Conservation (phyloP, 208 protist species). For the Porcisia deanei region DNA sequence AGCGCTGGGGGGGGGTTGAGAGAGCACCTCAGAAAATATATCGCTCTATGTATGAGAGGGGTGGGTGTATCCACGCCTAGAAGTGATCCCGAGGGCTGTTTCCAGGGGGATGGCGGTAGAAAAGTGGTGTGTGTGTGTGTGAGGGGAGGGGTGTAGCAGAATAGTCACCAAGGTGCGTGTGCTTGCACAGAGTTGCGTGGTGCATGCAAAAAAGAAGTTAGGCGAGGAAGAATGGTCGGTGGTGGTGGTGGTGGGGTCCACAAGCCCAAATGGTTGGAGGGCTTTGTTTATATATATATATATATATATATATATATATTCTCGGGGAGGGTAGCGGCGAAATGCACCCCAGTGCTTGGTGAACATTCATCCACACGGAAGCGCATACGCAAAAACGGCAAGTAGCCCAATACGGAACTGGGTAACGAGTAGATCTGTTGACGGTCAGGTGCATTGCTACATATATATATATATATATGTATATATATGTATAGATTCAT, state of each 20-base stretch:
- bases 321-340: neutral
- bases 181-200: too few species aligned
- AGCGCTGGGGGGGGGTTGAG: neutral
- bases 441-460: neutral
- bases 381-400: neutral
- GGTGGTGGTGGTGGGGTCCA: too few species aligned
- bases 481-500: too few species aligned
- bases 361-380: neutral
- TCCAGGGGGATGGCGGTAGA: neutral
- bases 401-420: neutral
- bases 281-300: too few species aligned
- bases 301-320: too few species aligned
- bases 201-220: too few species aligned
- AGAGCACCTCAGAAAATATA: neutral
- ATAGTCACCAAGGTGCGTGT: too few species aligned
- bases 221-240: too few species aligned
- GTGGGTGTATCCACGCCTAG: neutral
- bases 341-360: neutral
- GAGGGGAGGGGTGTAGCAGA: too few species aligned
- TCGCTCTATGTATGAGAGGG: neutral
- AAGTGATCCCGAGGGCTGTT: neutral
- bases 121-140: too few species aligned
- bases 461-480: too few species aligned
- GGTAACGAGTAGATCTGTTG: neutral
- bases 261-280: too few species aligned